phyloP scores from a whole-genome alignment of 2,329 filamentous ascomycete species.

The Chaetothyriales sp. region DNA sequence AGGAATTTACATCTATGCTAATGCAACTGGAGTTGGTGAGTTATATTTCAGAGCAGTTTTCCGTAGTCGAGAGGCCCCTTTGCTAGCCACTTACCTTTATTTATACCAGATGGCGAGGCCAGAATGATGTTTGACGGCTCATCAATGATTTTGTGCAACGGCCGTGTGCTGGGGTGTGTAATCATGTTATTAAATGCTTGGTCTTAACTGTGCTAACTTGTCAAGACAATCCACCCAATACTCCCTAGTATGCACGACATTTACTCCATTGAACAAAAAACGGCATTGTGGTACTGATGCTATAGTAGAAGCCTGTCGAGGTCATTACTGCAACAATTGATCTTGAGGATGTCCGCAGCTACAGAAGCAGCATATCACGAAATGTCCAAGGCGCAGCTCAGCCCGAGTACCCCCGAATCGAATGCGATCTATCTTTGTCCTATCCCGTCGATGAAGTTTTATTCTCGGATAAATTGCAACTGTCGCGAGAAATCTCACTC shows the following conservation, averaged over 20 bases:
- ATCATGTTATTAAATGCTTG: not conserved
- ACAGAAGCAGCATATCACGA: slow-evolving; percentile 32
- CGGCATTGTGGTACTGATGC: not conserved
- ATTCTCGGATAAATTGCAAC: slow-evolving; percentile 22
- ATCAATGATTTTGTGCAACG: slow-evolving; percentile 17
- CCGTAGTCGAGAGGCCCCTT: slow-evolving; percentile 38
- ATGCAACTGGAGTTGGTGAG: slow-evolving; percentile 34
- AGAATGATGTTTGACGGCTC: slow-evolving; percentile 15
- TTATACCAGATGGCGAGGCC: slow-evolving; percentile 6
- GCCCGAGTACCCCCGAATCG: slow-evolving; percentile 34
- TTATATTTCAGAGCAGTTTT: not conserved
- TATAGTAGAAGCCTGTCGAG: slow-evolving; percentile 39
- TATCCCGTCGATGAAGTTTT: slow-evolving; percentile 22
- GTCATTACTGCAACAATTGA: slow-evolving; percentile 54
- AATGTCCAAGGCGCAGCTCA: slow-evolving; percentile 25
- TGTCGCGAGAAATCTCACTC: slow-evolving; percentile 34
- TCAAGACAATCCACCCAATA: slow-evolving; percentile 7
- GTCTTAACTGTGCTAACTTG: slow-evolving; percentile 1
- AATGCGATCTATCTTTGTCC: slow-evolving; percentile 25
- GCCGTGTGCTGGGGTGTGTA: slow-evolving; percentile 16
- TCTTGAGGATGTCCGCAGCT: slow-evolving; percentile 54
- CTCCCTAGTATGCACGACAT: slow-evolving; percentile 1
- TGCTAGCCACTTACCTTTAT: slow-evolving; percentile 51
- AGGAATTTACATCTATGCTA: slow-evolving; percentile 45
- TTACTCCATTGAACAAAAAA: not conserved